Base-by-base conservation (phyloP, 768 basidiomycete species). In the Lyophyllum semitale region DNA sequence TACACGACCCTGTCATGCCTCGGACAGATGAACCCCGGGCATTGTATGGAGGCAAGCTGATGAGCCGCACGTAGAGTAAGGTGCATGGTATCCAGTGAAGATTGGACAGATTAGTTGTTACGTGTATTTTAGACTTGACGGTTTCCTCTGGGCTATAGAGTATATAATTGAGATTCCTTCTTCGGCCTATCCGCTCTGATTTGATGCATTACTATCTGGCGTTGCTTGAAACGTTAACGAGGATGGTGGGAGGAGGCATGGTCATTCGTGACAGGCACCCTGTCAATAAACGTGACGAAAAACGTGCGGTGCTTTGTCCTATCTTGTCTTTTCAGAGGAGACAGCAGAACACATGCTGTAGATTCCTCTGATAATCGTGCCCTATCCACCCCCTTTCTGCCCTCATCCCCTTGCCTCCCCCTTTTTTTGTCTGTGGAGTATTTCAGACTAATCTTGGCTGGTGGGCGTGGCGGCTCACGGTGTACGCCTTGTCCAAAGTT, bases 261-360 rank as follows among this genome's bases (percentile, higher is more conserved):
- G 37, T 8, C 17, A 35, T 20, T 47, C 58, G 52, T 57, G 53
- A 60, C 56, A 22, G 22, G 38, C 46, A n/a, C n/a, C n/a, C 42
- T 55, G 54, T 54, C 45, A 54, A 40, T 20, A 30, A 59, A 54
- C 58, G 63, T 64, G 61, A 65, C 59, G 22, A 25, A 51, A 55
- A 67, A 68, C 68, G 69, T 68, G 68, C 60, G 58, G 58, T 53
- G 53, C 59, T 63, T 66, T 66, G 65, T 63, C 63, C 68, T 63
- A 59, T 62, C 60, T 63, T 60, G 61, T 59, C 57, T 59, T 58
- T 55, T 59, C 51, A 55, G 56, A 62, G 60, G 56, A 55, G 56
- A 66, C 56, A 51, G 61, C 58, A 62, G 60, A 62, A 63, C 66
- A 66, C 66, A 70, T 73, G 71, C 66, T 69, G 67, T 66, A 66